Evolutionary conservation across 2,329 filamentous ascomycete genomes (phyloP).

Genomic region (Fusarium luffae): DNA sequence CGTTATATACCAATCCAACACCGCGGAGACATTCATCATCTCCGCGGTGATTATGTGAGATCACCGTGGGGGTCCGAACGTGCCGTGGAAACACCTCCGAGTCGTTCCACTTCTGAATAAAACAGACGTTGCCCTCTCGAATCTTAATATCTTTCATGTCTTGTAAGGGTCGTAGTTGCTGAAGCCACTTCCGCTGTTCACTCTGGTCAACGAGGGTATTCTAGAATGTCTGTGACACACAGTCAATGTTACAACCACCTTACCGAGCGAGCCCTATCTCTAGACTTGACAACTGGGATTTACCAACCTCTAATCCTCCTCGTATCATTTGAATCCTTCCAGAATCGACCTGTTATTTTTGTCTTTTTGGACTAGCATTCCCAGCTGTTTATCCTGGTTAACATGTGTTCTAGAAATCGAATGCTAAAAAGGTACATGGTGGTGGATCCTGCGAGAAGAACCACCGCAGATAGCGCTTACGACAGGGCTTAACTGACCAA

Average conservation of each 20-base stretch:
- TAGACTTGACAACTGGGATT: background rate
- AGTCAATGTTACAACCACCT: background rate
- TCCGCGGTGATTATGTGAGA: background rate
- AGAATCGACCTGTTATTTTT: background rate
- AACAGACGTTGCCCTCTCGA: background rate
- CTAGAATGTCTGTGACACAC: background rate
- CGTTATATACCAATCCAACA: background rate
- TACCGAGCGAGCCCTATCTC: background rate
- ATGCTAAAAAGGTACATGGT: background rate
- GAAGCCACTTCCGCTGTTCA: background rate
- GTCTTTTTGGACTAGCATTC: background rate
- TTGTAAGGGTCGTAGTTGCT: background rate
- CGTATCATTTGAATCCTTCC: background rate
- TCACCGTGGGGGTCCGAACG: background rate
- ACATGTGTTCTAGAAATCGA: background rate
- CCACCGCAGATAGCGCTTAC: background rate
- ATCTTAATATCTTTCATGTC: accelerated
- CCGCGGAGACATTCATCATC: background rate
- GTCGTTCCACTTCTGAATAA: background rate
- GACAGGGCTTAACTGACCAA: background rate
- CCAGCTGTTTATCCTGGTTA: background rate
- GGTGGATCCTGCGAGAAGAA: accelerated
- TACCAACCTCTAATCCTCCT: background rate
- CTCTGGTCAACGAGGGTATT: background rate
- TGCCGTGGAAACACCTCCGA: background rate